Evolutionary conservation across 1,139 yeast genomes (phyloP).

Genomic region (Torulaspora globosa): DNA sequence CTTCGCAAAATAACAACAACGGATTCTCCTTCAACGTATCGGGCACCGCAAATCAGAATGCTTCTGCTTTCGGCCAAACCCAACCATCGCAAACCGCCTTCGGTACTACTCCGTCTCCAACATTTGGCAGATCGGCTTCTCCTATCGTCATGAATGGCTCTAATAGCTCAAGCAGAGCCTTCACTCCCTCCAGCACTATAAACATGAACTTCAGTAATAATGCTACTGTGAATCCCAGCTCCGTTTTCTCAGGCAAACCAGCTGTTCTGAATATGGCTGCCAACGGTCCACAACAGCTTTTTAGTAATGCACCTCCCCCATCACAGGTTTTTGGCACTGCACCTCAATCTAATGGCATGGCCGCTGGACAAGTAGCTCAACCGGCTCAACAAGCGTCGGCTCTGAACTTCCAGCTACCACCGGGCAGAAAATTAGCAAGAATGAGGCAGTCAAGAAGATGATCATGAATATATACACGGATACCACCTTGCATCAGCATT

Average conservation of each 20-base stretch:
- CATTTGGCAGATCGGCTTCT: conserved; percentile 17
- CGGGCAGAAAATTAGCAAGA: conserved; percentile 30
- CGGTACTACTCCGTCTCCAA: conserved; percentile 16
- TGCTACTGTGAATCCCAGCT: conserved; percentile 21
- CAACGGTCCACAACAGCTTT: conserved; percentile 21
- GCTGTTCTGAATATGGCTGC: conserved; percentile 8
- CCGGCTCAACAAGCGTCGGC: conserved; percentile 9
- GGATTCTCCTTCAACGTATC: conserved; percentile 10
- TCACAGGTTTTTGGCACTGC: conserved; percentile 17
- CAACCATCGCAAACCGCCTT: conserved; percentile 8
- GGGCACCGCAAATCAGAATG: not conserved
- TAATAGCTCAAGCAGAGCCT: conserved; percentile 18
- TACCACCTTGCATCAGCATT: conserved; percentile 3
- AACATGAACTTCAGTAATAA: conserved; percentile 29
- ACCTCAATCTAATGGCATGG: conserved; percentile 8
- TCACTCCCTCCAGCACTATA: conserved; percentile 27
- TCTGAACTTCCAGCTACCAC: conserved; percentile 14
- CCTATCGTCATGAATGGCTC: conserved; percentile 10
- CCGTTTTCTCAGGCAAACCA: conserved; percentile 20
- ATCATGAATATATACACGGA: conserved; percentile 2
- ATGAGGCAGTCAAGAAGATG: conserved; percentile 21
- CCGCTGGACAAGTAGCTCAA: conserved; percentile 8
- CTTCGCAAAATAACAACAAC: conserved; percentile 3
- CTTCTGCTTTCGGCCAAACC: conserved; percentile 2
- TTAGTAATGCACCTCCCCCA: conserved; percentile 17